Conservation (phyloP, 2,329 filamentous ascomycete species). For the Talaromyces rugulosus region DNA sequence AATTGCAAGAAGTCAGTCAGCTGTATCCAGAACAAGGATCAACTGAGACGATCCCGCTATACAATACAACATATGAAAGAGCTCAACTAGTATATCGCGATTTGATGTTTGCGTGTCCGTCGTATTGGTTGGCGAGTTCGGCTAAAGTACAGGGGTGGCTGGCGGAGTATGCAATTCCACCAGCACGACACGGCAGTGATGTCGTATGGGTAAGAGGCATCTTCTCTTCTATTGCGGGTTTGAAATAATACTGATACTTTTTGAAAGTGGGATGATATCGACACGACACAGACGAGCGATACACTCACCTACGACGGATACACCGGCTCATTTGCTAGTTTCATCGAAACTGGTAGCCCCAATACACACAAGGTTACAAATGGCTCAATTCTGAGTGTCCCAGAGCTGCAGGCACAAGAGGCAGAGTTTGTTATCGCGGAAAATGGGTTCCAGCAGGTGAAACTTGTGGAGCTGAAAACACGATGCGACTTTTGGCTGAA, state of each 20-base stretch:
- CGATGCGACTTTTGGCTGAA: neutral
- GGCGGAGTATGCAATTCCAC: constrained; percentile 57
- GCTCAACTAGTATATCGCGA: constrained; percentile 58
- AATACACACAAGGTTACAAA: constrained; percentile 55
- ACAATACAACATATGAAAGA: constrained; percentile 49
- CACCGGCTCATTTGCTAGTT: constrained; percentile 56
- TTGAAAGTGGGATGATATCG: constrained; percentile 55
- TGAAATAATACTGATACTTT: neutral
- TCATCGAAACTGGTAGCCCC: constrained; percentile 57
- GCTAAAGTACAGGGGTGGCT: constrained; percentile 48
- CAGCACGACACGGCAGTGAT: constrained; percentile 58
- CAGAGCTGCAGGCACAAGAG: neutral
- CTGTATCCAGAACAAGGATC: constrained; percentile 48
- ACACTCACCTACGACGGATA: constrained; percentile 54
- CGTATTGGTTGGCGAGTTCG: constrained; percentile 52
- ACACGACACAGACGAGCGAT: constrained; percentile 49
- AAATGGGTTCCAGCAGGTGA: neutral
- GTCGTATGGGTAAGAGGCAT: constrained; percentile 47
- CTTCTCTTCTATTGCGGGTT: neutral
- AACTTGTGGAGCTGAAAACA: neutral
- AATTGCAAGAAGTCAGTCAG: constrained; percentile 38
- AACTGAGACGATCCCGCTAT: constrained; percentile 45
- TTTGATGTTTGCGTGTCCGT: constrained; percentile 56
- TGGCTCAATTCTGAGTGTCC: neutral
- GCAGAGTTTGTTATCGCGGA: neutral